A percentile compares a stretch with the other conserved stretches of the same genome.
phyloP scores from a whole-genome alignment of 1,284 basidiomycete species.

The Earliella scabrosa region DNA sequence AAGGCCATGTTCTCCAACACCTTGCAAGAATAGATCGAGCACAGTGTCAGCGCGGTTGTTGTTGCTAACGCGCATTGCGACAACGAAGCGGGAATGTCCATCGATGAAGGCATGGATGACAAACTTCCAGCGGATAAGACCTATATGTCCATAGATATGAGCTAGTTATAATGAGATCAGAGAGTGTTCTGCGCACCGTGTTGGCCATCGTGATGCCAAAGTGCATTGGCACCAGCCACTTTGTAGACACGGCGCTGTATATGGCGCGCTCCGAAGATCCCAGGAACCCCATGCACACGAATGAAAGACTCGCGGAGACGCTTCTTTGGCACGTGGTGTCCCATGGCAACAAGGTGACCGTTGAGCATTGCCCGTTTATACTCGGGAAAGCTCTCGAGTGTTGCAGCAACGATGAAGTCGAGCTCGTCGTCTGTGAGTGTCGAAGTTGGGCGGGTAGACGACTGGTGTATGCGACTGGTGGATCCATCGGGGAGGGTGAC shows the following conservation, averaged over 20 bases:
- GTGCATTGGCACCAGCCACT: slow-evolving; percentile 33
- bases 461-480: background rate
- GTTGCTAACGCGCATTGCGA: slow-evolving; percentile 31
- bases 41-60: slow-evolving; percentile 28
- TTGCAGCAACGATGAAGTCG: slow-evolving; percentile 20
- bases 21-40: slow-evolving; percentile 25
- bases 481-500: background rate
- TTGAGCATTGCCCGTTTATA: slow-evolving; percentile 31
- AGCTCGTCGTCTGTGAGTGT: slow-evolving; percentile 24
- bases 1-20: slow-evolving; percentile 11
- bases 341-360: slow-evolving; percentile 21
- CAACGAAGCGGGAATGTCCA: slow-evolving; percentile 36
- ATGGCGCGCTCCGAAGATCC: slow-evolving; percentile 20
- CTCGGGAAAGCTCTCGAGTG: slow-evolving; percentile 26
- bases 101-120: slow-evolving; percentile 45
- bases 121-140: slow-evolving; percentile 37
- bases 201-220: slow-evolving; percentile 39
- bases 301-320: slow-evolving; percentile 11
- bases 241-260: slow-evolving; percentile 27
- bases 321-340: slow-evolving; percentile 17
- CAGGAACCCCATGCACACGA: slow-evolving; percentile 24
- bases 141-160: background rate
- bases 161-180: too few relatives aligned
- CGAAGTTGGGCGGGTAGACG: slow-evolving; percentile 1
- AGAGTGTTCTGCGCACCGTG: slow-evolving; percentile 35